Evolutionary conservation across 371 early-diverging fungal genomes (phyloP).

Genomic region (Parasitella parasitica): DNA sequence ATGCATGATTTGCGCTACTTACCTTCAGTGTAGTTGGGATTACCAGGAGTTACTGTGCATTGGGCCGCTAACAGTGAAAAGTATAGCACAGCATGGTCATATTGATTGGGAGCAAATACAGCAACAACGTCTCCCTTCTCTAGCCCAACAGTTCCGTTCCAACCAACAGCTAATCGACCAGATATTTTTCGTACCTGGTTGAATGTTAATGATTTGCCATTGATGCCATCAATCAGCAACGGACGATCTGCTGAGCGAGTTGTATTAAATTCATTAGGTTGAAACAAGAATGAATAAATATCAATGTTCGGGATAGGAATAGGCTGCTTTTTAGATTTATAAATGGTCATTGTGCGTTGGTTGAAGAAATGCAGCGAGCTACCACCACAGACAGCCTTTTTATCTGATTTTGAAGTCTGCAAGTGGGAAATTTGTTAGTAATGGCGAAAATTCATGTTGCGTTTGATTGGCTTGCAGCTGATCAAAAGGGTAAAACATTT

Average conservation of each 20-base stretch:
- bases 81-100: constrained; percentile 40
- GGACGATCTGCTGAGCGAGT: constrained; percentile 35
- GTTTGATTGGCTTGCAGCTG: background rate
- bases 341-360: constrained; percentile 7
- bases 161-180: constrained; percentile 44
- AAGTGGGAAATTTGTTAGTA: constrained; percentile 4
- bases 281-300: constrained; percentile 64
- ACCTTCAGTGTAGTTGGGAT: constrained; percentile 48
- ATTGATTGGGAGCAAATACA: constrained; percentile 69
- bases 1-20: background rate
- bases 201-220: constrained; percentile 58
- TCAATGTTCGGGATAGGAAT: constrained; percentile 63
- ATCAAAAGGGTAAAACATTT: background rate
- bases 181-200: constrained; percentile 51
- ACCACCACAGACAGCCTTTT: no score
- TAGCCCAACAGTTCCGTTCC: constrained; percentile 53
- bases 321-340: background rate
- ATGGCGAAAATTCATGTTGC: background rate
- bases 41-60: constrained; percentile 42
- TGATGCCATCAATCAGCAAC: constrained; percentile 58
- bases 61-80: constrained; percentile 42
- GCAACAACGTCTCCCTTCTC: constrained; percentile 72
- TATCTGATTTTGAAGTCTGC: background rate
- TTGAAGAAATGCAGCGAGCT: background rate
- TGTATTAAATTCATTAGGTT: constrained; percentile 28